These are phyloP conservation scores for Tolypocladium tropicale DNA, from an alignment of 2,329 filamentous ascomycete species.

Conservation along the genomic window DNA sequence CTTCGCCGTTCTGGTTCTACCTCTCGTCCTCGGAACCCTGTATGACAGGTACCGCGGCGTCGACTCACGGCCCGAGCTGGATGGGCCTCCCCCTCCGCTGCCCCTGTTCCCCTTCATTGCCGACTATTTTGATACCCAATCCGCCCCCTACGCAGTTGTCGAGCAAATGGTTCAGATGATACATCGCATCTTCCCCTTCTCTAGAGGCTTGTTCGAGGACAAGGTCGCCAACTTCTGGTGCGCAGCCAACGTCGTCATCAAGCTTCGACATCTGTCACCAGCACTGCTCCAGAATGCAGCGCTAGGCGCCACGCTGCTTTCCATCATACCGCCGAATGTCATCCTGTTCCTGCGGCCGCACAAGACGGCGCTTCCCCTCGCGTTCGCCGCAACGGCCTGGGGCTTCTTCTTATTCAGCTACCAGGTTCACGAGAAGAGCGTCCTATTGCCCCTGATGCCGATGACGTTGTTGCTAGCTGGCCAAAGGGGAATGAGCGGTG, in stretches of 20 bases:
- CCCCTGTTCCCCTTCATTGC: constrained; percentile 51
- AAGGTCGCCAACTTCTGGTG: constrained; percentile 99
- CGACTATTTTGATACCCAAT: constrained; percentile 48
- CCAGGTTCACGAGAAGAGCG: constrained; percentile 97
- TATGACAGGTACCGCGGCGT: constrained; percentile 59
- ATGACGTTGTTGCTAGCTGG: constrained; percentile 83
- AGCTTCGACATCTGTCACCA: constrained; percentile 65
- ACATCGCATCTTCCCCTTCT: constrained; percentile 91
- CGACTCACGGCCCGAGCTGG: constrained; percentile 42
- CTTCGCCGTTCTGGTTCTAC: constrained; percentile 66
- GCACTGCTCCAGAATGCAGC: constrained; percentile 67
- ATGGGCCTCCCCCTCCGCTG: constrained; percentile 49
- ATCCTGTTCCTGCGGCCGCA: constrained; percentile 71
- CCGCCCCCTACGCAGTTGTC: constrained; percentile 63
- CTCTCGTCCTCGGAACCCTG: constrained; percentile 61
- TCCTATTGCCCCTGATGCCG: constrained; percentile 80
- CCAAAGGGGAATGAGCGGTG: constrained; percentile 64
- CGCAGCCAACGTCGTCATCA: constrained; percentile 78
- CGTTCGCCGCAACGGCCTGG: constrained; percentile 80
- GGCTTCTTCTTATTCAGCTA: constrained; percentile 97
- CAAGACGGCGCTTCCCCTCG: constrained; percentile 67
- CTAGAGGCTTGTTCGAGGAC: constrained; percentile 93
- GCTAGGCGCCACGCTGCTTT: constrained; percentile 60
- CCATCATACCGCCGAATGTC: constrained; percentile 70
- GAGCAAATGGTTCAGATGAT: constrained; percentile 76